A percentile compares a stretch with the other conserved stretches of the same genome.
phyloP scores from a whole-genome alignment of 2,329 filamentous ascomycete species.

The Reticulascus tulasneorum region DNA sequence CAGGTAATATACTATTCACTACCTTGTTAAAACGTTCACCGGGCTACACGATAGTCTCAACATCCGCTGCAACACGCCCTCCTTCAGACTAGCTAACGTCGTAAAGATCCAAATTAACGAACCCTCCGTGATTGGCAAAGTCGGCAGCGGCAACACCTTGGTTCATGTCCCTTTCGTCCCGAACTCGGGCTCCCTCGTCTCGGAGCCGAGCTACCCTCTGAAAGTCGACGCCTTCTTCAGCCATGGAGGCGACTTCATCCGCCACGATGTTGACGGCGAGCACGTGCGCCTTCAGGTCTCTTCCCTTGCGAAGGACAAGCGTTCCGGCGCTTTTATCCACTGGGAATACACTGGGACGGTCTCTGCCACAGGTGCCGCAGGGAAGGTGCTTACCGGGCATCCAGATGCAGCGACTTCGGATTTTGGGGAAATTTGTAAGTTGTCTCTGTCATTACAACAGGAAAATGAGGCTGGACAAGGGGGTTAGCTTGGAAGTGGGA shows the following conservation, averaged over 20 bases:
- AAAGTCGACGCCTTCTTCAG: conserved; percentile 31
- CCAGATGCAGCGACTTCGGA: conserved; percentile 32
- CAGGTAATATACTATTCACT: too few species aligned
- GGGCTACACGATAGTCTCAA: not conserved
- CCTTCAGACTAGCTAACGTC: conserved; percentile 1
- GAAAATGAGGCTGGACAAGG: too few species aligned
- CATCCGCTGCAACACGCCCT: not conserved
- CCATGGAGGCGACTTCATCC: conserved; percentile 36
- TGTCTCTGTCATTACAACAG: not conserved
- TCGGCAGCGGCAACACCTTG: conserved; percentile 26
- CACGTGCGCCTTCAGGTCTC: conserved; percentile 34
- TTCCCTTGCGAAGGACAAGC: conserved; percentile 27
- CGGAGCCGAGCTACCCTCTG: conserved; percentile 30
- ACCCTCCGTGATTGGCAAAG: conserved; percentile 12
- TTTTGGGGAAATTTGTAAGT: conserved; percentile 35
- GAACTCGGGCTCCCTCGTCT: conserved; percentile 26
- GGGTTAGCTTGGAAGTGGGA: too few species aligned
- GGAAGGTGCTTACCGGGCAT: conserved; percentile 27
- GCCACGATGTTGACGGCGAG: conserved; percentile 30
- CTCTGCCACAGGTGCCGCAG: conserved; percentile 26
- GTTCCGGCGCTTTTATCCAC: conserved; percentile 26
- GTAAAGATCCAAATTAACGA: conserved; percentile 28
- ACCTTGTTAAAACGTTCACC: too few species aligned
- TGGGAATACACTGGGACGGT: conserved; percentile 36
- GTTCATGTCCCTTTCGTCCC: conserved; percentile 29